Conservation (phyloP, 2,329 filamentous ascomycete species). For the Chaetomium strumarium region DNA sequence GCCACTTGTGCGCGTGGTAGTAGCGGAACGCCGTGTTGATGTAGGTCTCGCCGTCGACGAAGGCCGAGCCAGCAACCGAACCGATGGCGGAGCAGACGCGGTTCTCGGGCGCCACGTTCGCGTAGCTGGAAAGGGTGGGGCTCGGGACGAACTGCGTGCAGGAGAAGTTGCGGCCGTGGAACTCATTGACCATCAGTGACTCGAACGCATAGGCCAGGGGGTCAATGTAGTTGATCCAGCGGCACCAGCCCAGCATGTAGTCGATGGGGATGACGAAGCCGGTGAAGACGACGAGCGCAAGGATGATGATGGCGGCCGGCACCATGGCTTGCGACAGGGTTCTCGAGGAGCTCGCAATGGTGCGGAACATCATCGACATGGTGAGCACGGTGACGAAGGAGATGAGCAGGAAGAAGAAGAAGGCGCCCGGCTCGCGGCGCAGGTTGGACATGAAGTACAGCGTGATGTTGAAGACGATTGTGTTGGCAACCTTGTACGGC, state of each 20-base stretch:
- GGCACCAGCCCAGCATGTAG: constrained; percentile 74
- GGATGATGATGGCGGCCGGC: constrained; percentile 54
- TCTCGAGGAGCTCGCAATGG: constrained; percentile 69
- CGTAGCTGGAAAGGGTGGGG: constrained; percentile 32
- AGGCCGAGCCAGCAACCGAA: constrained; percentile 44
- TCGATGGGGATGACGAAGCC: constrained; percentile 60
- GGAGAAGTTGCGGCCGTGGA: constrained; percentile 54
- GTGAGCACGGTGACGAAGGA: constrained; percentile 65
- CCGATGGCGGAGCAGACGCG: constrained; percentile 56
- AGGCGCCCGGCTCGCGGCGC: constrained; percentile 64
- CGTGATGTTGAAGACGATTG: constrained; percentile 69
- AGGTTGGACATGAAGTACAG: constrained; percentile 87
- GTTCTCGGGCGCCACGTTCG: constrained; percentile 32
- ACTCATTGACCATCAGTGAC: constrained; percentile 52
- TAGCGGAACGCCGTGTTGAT: constrained; percentile 52
- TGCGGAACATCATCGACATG: constrained; percentile 85
- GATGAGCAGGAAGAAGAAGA: constrained; percentile 81
- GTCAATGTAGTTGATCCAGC: constrained; percentile 78
- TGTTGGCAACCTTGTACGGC: constrained; percentile 39
- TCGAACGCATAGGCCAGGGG: constrained; percentile 74
- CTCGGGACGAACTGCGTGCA: constrained; percentile 45
- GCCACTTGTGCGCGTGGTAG: constrained; percentile 55
- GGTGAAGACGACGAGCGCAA: constrained; percentile 63
- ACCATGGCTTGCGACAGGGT: constrained; percentile 61
- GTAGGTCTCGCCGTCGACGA: constrained; percentile 55